Evolutionary conservation across 768 basidiomycete genomes (phyloP), one percentile per base, ranked within the genome.

Genomic region (Infundibulicybe gibba): DNA sequence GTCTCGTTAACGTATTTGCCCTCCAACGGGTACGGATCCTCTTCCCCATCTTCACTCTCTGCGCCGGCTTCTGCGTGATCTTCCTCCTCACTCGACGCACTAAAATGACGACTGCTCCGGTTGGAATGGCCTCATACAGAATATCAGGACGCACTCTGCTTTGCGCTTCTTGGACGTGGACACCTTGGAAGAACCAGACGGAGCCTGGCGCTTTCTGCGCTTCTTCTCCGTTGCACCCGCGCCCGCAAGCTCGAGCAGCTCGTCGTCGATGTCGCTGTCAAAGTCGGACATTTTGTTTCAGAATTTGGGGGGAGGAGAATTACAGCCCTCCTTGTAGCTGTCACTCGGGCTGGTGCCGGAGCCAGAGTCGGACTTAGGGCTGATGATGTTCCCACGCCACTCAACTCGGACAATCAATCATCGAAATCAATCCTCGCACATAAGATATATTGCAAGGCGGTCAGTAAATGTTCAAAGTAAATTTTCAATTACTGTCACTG

Each of bases 1-100:
- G 71, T 76, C 56, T 92, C 91, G 58, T 97, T 85, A 49, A 77
- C 78, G 60, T 90, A 98, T 64, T 91, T 90, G 42, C 91, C 93
- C 57, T 98, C 95, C 11, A 97, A 69, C 0, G 93, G 94, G 61
- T 91, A 98, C 3, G 83, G 84, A 54, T 90, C 85, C 11, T 63
- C 60, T 4, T 72, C 75, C 25, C 76, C 77, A 46, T 78, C 80
- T 55, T 88, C 87, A 49, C 80, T 85, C 56, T 88, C 86, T 10
- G 76, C 74, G 16, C 66, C 76, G 34, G 77, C 81, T 14, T 83
- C 81, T 31, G 78, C 77, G 30, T 76, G 71, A 63, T 66, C 43
- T 67, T 65, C 57, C 63, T 52, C 12, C 68, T 68, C 49, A 64
- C 63, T 43, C 53, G 49, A 59, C 50, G 45, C 43, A 43, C 38